These are phyloP conservation scores for Neurospora sp. DNA, from an alignment of 2,329 filamentous ascomycete genomes.

Conservation along the genomic window DNA sequence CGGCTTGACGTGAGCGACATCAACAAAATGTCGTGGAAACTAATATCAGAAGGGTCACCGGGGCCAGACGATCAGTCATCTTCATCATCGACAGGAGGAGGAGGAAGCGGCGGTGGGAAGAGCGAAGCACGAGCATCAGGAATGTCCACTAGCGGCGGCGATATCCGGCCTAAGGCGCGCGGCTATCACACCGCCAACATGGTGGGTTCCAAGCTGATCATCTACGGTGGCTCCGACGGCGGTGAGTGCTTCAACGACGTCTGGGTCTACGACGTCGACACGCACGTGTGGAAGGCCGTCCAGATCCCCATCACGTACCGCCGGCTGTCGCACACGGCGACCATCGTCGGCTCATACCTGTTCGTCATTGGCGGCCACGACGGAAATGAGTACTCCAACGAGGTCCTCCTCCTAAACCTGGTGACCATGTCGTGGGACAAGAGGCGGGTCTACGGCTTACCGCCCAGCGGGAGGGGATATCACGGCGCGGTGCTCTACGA, in stretches of 20 bases:
- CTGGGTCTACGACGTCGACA: slow-evolving; percentile 63
- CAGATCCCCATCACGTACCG: slow-evolving; percentile 51
- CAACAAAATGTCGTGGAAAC: slow-evolving; percentile 59
- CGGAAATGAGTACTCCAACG: slow-evolving; percentile 59
- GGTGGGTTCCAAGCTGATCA: slow-evolving; percentile 62
- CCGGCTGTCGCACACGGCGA: slow-evolving; percentile 58
- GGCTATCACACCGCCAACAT: slow-evolving; percentile 67
- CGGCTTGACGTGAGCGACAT: slow-evolving; percentile 59
- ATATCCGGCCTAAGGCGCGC: slow-evolving; percentile 48
- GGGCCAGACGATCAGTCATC: slow-evolving; percentile 7
- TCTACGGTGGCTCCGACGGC: slow-evolving; percentile 61
- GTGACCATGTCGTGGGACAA: slow-evolving; percentile 68
- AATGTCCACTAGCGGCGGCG: slow-evolving; percentile 13
- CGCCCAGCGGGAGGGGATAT: slow-evolving; percentile 55
- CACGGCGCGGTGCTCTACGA: slow-evolving; percentile 59
- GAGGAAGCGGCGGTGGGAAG: slow-evolving; percentile 5
- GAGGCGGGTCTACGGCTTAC: slow-evolving; percentile 53
- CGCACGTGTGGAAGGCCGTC: slow-evolving; percentile 48
- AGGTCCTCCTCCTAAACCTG: slow-evolving; percentile 58
- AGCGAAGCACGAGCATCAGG: slow-evolving; percentile 9
- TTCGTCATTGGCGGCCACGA: slow-evolving; percentile 64
- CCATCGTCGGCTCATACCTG: slow-evolving; percentile 59
- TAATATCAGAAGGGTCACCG: slow-evolving; percentile 40
- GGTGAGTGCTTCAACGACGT: slow-evolving; percentile 65
- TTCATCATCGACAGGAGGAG: neutral